Base-by-base conservation (phyloP, 768 basidiomycete species). In the Sporobolomyces roseus region DNA sequence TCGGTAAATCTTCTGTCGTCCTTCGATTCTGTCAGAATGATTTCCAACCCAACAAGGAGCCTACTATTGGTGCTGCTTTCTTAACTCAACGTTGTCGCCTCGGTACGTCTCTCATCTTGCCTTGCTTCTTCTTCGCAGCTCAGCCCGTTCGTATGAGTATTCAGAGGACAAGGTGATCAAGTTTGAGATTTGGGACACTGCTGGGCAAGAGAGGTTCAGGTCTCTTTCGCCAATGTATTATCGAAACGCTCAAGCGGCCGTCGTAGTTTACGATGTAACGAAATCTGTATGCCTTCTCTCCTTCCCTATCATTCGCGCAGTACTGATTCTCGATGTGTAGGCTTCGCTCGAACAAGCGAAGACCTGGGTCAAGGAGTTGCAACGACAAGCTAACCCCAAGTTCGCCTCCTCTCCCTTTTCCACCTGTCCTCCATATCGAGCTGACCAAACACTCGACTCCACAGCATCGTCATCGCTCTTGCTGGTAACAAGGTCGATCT, bases 371-470 rank as follows among this genome's bases (percentile, higher is more conserved):
- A 97, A 96, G 82, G 96, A 99, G 80, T 84, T 99, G 29, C 96
- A 99, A 78, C 86, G 96, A 73, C 96, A 99, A 78, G 96, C 96
- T 29, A 96, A 97, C 78, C 93, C 94, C 41, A 98, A 98, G 98
- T 98, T 2, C 33, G 71, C 66, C n/a, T 29, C 32, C 17, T 27
- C 8, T 1, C 23, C 30, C 17, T 16, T 2, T 48, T 23, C 35
- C 8, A 1, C 46, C 30, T 25, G 25, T 10, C 36, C 14, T 9
- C 23, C 8, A 41, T 41, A 9, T 32, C 27, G 8, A 10, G 21
- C 48, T 49, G 41, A 49, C 12, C 59, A 25, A 12, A 30, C 2
- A 14, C 38, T 25, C 27, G 7, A 23, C 7, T 13, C 10, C 6
- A 35, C 60, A 71, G 69, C 54, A 73, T 74, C 77, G 93, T 99